Base-by-base conservation (phyloP, 495 filamentous ascomycete genomes). In the Corynascus novoguineensis region DNA sequence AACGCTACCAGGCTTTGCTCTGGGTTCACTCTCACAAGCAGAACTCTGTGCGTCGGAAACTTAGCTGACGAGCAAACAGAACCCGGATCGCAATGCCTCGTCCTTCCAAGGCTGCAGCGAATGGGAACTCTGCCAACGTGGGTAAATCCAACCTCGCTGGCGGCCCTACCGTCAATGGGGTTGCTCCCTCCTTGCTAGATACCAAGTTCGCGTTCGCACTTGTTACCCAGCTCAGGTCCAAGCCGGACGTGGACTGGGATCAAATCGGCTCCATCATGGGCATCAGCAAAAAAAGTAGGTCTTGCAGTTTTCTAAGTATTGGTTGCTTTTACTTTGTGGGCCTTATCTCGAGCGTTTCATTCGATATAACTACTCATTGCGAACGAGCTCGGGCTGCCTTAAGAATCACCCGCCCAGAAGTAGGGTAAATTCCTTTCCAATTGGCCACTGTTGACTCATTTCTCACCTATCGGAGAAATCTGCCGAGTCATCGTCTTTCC, bases 221-320 rank as follows among this genome's bases (percentile, higher is more conserved):
- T 4, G 0, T 62, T 5, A 11, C 21, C 34, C 45, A 59, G 24
- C 27, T 59, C 4, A 38, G 40, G 25, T n/a, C 8, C 15, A 59
- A 52, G 51, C 44, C 52, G 0, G 60, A 62, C 3, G n/a, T 54
- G 19, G 21, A 62, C 14, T 62, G 45, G 50, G 60, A 55, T 5
- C 9, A 21, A 1, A 5, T 59, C 5, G 45, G 31, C 5, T 8
- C 9, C 8, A 25, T 7, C 1, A 22, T 52, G 4, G 37, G 45
- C 38, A 0, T 41, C 0, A 17, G 28, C n/a, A 44, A 47, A 3
- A 62, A 62, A 40, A 45, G 56, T 35, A 34, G 32, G 54, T 50
- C 22, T 35, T 10, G 1, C 12, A n/a, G 54, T 50, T n/a, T 35
- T 10, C 2, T 19, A n/a, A 8, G 28, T 32, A n/a, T 22, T 46